Evolutionary conservation across 345 rosid species (phyloP).

Genomic region (Cardamine resedifolia): DNA sequence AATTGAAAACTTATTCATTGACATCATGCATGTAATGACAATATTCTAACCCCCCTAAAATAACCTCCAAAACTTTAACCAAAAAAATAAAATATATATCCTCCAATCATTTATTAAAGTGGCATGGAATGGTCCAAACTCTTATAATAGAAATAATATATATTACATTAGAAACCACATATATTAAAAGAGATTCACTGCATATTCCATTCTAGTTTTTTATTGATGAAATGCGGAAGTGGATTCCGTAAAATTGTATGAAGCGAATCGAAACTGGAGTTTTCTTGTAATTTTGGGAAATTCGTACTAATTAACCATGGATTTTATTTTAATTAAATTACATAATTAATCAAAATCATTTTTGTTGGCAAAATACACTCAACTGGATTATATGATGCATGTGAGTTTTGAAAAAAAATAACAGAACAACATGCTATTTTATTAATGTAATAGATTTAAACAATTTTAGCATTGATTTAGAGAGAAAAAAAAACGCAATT

Average conservation of each 20-base stretch:
- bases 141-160: neutral
- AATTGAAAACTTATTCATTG: neutral
- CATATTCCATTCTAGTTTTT: neutral
- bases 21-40: constrained; percentile 20
- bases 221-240: neutral
- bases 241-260: neutral
- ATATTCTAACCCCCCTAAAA: neutral
- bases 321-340: neutral
- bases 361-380: neutral
- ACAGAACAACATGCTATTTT: neutral
- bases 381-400: neutral
- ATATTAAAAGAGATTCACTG: constrained; percentile 18
- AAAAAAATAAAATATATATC: no score
- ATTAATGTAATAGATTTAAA: neutral
- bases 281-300: neutral
- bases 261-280: neutral
- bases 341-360: neutral
- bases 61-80: neutral
- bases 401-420: neutral
- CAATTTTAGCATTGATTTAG: neutral
- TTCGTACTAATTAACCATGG: neutral
- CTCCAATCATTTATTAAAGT: neutral
- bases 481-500: neutral
- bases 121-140: constrained; percentile 9
- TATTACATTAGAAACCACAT: neutral